phyloP scores from a whole-genome alignment of 2,329 filamentous ascomycete species.

The Stemphylium vesicarium region DNA sequence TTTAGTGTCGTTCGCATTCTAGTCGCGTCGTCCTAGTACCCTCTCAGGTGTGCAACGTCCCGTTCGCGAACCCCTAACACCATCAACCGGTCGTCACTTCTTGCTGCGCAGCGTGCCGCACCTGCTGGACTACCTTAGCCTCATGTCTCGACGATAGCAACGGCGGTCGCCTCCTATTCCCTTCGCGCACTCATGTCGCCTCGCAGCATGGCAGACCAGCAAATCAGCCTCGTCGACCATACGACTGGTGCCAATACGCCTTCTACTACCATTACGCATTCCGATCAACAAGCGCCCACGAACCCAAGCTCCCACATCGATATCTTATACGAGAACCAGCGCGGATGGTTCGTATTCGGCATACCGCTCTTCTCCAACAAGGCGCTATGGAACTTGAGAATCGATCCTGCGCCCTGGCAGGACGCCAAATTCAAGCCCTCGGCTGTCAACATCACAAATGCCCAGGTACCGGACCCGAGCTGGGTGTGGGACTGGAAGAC shows the following conservation, averaged over 20 bases:
- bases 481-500: constrained; percentile 87
- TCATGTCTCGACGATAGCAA: constrained; percentile 41
- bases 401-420: constrained; percentile 88
- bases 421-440: constrained; percentile 64
- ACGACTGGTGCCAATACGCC: constrained; percentile 45
- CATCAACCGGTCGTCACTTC: background rate
- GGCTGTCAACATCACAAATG: constrained; percentile 77
- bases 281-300: constrained; percentile 19
- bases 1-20: background rate
- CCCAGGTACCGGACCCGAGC: constrained; percentile 90
- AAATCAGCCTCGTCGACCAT: constrained; percentile 71
- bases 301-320: constrained; percentile 63
- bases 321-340: constrained; percentile 93
- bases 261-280: constrained; percentile 19
- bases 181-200: background rate
- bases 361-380: constrained; percentile 86
- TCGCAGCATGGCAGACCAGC: constrained; percentile 59
- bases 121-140: constrained; percentile 28
- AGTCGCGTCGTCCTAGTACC: constrained; percentile 6
- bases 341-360: constrained; percentile 88
- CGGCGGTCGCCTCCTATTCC: constrained; percentile 27
- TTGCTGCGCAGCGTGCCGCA: constrained; percentile 11
- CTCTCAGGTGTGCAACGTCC: constrained; percentile 4
- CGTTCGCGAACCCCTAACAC: constrained; percentile 28
- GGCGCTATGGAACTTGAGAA: constrained; percentile 73